A percentile compares a stretch with the other conserved stretches of the same genome.
These are phyloP conservation scores for Leishmania arabica DNA, from an alignment of 208 protist genomes.

Conservation along the genomic window DNA sequence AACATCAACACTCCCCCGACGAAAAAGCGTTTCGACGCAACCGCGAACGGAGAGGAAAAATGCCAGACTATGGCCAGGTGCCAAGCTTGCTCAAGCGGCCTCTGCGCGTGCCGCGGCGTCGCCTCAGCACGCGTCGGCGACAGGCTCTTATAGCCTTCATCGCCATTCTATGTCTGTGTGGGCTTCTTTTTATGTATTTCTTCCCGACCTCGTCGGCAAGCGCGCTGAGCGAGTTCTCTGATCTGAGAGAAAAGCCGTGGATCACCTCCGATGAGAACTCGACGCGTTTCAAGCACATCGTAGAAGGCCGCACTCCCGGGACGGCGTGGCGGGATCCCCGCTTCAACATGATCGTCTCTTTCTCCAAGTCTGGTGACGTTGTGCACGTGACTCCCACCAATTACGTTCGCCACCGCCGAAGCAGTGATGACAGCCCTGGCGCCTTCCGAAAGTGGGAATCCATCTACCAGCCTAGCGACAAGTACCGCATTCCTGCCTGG, in stretches of 20 bases:
- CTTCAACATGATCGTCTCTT: not conserved
- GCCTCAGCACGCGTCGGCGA: not conserved
- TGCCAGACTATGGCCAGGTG: not conserved
- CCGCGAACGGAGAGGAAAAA: not conserved
- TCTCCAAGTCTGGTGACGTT: not conserved
- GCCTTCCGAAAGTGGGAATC: conserved; percentile 25
- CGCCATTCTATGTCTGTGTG: not conserved
- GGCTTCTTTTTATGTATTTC: not conserved
- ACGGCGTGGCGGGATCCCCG: conserved; percentile 12
- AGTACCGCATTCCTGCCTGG: conserved; percentile 33
- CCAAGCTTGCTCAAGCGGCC: conserved; percentile 7
- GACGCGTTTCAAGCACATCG: not conserved
- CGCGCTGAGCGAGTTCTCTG: not conserved
- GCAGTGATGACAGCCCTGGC: not conserved
- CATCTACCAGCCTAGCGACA: conserved; percentile 19
- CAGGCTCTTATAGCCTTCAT: not conserved
- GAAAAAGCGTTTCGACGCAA: not conserved
- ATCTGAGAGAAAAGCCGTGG: not conserved
- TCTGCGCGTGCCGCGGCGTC: conserved; percentile 5
- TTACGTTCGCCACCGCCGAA: not conserved
- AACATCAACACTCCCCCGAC: not conserved
- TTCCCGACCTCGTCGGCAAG: not conserved
- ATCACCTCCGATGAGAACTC: not conserved
- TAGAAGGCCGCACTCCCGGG: not conserved
- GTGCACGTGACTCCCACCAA: conserved; percentile 13